A percentile compares a stretch with the other conserved stretches of the same genome.
These are phyloP conservation scores for Pythium scleroteichum DNA, from an alignment of 352 stramenopile genomes.

Conservation along the genomic window DNA sequence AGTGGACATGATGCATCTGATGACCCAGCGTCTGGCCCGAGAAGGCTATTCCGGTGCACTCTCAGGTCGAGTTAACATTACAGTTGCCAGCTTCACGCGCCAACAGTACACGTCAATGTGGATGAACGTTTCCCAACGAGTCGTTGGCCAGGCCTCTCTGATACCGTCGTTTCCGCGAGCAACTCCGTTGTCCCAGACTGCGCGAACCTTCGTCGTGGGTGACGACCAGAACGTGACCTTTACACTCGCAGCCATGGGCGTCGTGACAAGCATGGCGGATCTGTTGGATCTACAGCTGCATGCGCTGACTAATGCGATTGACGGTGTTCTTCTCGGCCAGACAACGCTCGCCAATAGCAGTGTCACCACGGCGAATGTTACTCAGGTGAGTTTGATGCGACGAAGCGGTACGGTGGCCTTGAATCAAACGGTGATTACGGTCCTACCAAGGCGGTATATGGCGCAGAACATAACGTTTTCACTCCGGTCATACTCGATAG, in stretches of 20 bases:
- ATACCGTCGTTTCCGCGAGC: slow-evolving; percentile 3
- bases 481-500: slow-evolving; percentile 32
- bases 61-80: slow-evolving; percentile 16
- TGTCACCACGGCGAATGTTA: not conserved
- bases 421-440: slow-evolving; percentile 28
- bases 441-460: slow-evolving; percentile 39
- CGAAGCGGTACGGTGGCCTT: slow-evolving; percentile 14
- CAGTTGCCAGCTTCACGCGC: slow-evolving; percentile 5
- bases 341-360: not conserved
- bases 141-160: slow-evolving; percentile 9
- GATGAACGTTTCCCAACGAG: slow-evolving; percentile 15
- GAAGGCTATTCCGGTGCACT: slow-evolving; percentile 10
- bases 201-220: slow-evolving; percentile 31
- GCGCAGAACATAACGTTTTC: slow-evolving; percentile 42
- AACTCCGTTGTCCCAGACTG: not conserved
- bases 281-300: slow-evolving; percentile 28
- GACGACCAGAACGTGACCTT: slow-evolving; percentile 51
- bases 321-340: slow-evolving; percentile 6
- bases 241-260: slow-evolving; percentile 30
- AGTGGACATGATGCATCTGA: slow-evolving; percentile 5
- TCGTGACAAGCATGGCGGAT: slow-evolving; percentile 26
- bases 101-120: slow-evolving; percentile 14
- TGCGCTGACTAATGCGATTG: slow-evolving; percentile 8
- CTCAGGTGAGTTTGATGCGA: slow-evolving; percentile 3
- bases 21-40: slow-evolving; percentile 6